phyloP scores from a whole-genome alignment of 2,329 filamentous ascomycete genomes.

The Leptographium lundbergii region DNA sequence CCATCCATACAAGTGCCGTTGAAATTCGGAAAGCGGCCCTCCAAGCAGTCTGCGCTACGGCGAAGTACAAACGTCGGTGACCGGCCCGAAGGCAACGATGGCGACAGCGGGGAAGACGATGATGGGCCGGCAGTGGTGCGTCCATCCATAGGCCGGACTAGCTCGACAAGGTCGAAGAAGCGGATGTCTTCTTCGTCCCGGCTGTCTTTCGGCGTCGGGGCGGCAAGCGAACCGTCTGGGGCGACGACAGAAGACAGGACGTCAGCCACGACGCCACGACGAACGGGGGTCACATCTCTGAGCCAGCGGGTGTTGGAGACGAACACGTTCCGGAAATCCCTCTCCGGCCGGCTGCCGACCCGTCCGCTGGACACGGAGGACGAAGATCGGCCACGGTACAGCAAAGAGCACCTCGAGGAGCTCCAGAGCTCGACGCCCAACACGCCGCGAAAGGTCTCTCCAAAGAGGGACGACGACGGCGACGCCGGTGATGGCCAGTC shows the following conservation, averaged over 20 bases:
- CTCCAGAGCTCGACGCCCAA: conserved; percentile 76
- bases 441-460: conserved; percentile 53
- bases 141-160: conserved; percentile 32
- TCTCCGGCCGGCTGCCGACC: conserved; percentile 38
- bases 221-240: conserved; percentile 28
- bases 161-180: conserved; percentile 52
- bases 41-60: conserved; percentile 45
- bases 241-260: not conserved
- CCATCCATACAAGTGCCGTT: conserved; percentile 24
- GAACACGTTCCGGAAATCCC: conserved; percentile 28
- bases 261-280: not conserved
- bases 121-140: conserved; percentile 36
- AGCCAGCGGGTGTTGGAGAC: conserved; percentile 20
- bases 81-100: conserved; percentile 16
- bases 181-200: conserved; percentile 48
- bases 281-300: conserved; percentile 19
- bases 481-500: conserved; percentile 26
- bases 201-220: conserved; percentile 61
- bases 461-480: conserved; percentile 13
- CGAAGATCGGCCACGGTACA: conserved; percentile 67
- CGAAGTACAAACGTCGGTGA: conserved; percentile 35
- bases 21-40: conserved; percentile 37
- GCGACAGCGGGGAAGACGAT: conserved; percentile 27
- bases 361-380: conserved; percentile 40
- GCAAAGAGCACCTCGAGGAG: conserved; percentile 73